phyloP scores from a whole-genome alignment of 2,329 filamentous ascomycete genomes.

The Epichloe glyceriae region DNA sequence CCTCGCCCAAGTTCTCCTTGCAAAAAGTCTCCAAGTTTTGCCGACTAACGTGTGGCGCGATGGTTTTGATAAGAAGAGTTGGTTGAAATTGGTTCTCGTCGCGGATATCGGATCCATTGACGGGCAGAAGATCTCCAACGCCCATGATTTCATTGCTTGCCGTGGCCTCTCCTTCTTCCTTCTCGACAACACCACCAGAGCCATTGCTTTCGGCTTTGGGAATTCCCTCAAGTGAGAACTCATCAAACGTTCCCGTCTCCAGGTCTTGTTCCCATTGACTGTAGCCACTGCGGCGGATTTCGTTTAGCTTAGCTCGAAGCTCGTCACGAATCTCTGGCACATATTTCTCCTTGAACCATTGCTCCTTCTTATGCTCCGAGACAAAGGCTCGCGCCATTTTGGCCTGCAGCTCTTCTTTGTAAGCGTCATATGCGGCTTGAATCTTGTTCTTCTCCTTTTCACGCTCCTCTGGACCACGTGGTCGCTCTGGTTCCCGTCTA shows the following conservation, averaged over 20 bases:
- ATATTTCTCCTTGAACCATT: slow-evolving; percentile 97
- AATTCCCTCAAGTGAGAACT: slow-evolving; percentile 86
- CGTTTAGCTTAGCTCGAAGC: slow-evolving; percentile 62
- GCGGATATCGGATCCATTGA: slow-evolving; percentile 69
- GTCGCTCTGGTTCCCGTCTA: slow-evolving; percentile 49
- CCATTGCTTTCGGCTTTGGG: slow-evolving; percentile 90
- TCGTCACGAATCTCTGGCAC: slow-evolving; percentile 67
- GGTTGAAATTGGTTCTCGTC: slow-evolving; percentile 84
- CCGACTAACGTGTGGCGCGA: slow-evolving; percentile 89
- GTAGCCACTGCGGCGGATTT: slow-evolving; percentile 67
- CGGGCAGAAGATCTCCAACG: slow-evolving; percentile 79
- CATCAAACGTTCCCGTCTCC: slow-evolving; percentile 75
- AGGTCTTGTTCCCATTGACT: slow-evolving; percentile 83
- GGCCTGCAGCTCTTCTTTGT: slow-evolving; percentile 55
- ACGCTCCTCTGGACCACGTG: slow-evolving; percentile 58
- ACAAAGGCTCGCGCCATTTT: slow-evolving; percentile 87
- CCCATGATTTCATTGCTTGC: slow-evolving; percentile 86
- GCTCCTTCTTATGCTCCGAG: slow-evolving; percentile 81
- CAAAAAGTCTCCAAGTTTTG: slow-evolving; percentile 89
- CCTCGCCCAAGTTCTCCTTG: slow-evolving; percentile 84
- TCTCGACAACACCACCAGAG: slow-evolving; percentile 72
- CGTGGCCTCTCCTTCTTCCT: slow-evolving; percentile 89
- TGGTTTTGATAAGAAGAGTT: slow-evolving; percentile 92
- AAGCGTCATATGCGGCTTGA: slow-evolving; percentile 53
- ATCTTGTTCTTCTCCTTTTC: slow-evolving; percentile 70